Percentiles rank a stretch among this genome's conserved stretches.
phyloP scores from a whole-genome alignment of 257 asterid species.

The Craterostigma plantagineum region DNA sequence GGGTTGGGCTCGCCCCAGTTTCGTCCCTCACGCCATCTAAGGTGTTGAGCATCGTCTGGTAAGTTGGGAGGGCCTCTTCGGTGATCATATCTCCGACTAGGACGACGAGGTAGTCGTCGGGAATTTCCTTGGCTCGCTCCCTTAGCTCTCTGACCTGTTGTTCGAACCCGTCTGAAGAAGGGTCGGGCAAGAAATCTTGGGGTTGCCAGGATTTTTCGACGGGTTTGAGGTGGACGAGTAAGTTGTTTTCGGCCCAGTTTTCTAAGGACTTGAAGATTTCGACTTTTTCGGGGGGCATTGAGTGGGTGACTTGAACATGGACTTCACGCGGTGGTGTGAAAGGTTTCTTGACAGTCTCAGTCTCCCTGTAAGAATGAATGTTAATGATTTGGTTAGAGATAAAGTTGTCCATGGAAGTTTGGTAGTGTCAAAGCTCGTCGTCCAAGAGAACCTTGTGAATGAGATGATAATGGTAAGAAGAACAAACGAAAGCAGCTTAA shows the following conservation, averaged over 20 bases:
- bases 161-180: slow-evolving; percentile 56
- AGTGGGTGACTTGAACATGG: slow-evolving; percentile 65
- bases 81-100: slow-evolving; percentile 81
- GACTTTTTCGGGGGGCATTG: slow-evolving; percentile 60
- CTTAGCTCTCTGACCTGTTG: slow-evolving; percentile 55
- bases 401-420: too few relatives aligned
- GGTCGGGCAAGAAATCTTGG: slow-evolving; percentile 77
- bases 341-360: slow-evolving; percentile 32
- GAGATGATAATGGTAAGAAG: neutral
- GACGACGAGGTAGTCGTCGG: slow-evolving; percentile 67
- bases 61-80: slow-evolving; percentile 83
- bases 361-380: slow-evolving; percentile 23
- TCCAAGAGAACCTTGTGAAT: too few relatives aligned
- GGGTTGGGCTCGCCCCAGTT: slow-evolving; percentile 70
- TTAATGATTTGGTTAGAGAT: neutral
- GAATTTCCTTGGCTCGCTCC: slow-evolving; percentile 56
- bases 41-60: slow-evolving; percentile 75
- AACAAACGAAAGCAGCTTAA: too few relatives aligned
- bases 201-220: slow-evolving; percentile 89
- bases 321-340: slow-evolving; percentile 50
- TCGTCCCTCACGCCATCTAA: slow-evolving; percentile 77
- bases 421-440: neutral
- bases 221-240: slow-evolving; percentile 53
- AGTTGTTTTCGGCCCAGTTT: slow-evolving; percentile 49
- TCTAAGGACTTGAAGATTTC: slow-evolving; percentile 59